Evolutionary conservation across 2,329 filamentous ascomycete genomes (phyloP), one percentile per base, ranked within the genome.

Genomic region (Coleophoma crateriformis): DNA sequence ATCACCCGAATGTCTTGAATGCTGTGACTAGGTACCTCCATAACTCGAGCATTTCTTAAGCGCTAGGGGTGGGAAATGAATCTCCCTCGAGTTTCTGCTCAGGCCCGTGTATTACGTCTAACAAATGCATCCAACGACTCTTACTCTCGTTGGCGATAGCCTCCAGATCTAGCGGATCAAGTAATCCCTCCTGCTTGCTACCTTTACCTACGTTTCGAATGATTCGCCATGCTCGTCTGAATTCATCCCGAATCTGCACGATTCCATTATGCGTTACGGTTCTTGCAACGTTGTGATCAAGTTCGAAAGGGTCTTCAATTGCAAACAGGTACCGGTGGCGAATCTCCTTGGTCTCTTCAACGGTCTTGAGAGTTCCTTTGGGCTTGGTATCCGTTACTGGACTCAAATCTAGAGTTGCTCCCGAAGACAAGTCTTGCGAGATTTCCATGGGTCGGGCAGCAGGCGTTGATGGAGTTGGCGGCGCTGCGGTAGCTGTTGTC

Each of bases 251-350:
- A 52, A 95, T 94, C 1, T 85, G 79, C 1, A 88, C 84, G 54
- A 95, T 88, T 2, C 90, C 89, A 52, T 84, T 80, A 61, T 92
- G 87, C 7, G 86, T 90, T 1, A 96, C 90, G 0, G 90, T 95
- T 45, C 89, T 77, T 3, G 88, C 91, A 33, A 96, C 87, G 59
- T 96, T 96, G 68, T 96, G 90, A 38, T 90, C 84, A 2, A 84
- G 69, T 70, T 96, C 90, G 61, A 96, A 96, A 0, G 91, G 91
- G 64, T 96, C 91, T 64, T 96, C 91, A 52, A 96, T 91, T 33
- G 89, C 88, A 57, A 96, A 87, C 4, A 96, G 77, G 65, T 90
- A 95, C 12, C 90, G 82, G 61, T 90, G 82, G 2, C 87, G 81
- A 13, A 92, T 77, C 61, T 90, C 87, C 58, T 86, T 88, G 7